Base-by-base conservation (phyloP, 331 rosid genomes). In the Ulmus americana region DNA sequence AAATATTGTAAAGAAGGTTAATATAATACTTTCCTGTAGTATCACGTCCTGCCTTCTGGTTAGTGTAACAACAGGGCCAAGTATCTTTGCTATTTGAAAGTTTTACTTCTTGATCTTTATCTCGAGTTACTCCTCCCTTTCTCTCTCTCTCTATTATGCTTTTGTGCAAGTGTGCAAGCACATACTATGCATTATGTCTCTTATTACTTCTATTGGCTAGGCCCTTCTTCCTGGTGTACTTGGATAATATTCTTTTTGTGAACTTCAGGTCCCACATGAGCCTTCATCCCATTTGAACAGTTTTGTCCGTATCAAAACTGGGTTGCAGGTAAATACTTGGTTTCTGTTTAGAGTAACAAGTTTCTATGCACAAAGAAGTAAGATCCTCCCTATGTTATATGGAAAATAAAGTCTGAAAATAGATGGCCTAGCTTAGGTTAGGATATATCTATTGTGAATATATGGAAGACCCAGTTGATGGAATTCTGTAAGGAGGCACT, bases 241-340 rank as follows among this genome's bases (percentile, higher is more conserved):
- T 20, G 44, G 53, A 38, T 18, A 6, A 28, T 38, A 39, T 56
- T 70, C 13, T 76, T 55, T 64, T 66, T 46, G 71, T 64, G 39
- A 74, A 70, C 52, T 70, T 69, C 87, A 90, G 96, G 91, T 90
- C 40, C 87, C 92, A 1, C 76, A 90, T 61, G 80, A 81, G 65
- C 81, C 68, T 72, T 90, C 95, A 8, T 41, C 20, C 61, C 84
- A 90, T 81, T 74, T 87, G 84, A 82, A 77, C 55, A 92, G 85
- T 74, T 90, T 90, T 73, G 82, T 90, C 74, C 90, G 95, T 51
- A 50, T 90, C 76, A 76, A 81, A 83, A 90, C 85, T 50, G 92
- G 97, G 58, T 70, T 90, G 74, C 97, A 90, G 95, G 97, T 90
- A 79, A 28, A 28, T 45, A 74, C 40, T 57, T 70, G 64, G 47